phyloP scores from a whole-genome alignment of 2,329 filamentous ascomycete genomes.

The Arachnomyces sp. region DNA sequence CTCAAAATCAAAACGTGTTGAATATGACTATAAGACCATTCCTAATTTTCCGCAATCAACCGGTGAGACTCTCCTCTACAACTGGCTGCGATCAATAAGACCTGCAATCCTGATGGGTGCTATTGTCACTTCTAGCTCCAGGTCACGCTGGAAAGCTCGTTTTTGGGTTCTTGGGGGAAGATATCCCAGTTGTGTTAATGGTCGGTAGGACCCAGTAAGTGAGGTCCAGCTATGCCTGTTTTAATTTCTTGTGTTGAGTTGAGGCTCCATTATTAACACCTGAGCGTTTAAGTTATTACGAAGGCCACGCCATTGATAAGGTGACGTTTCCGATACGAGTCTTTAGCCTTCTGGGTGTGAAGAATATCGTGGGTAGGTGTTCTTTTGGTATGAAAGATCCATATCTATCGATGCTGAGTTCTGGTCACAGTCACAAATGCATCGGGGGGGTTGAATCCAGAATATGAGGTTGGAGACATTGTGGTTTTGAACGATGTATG shows the following conservation, averaged over 20 bases:
- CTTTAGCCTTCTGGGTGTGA: conserved; percentile 54
- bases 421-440: conserved; percentile 56
- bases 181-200: conserved; percentile 54
- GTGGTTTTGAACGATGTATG: conserved; percentile 57
- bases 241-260: conserved; percentile 4
- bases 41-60: conserved; percentile 56
- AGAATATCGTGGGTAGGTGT: conserved; percentile 51
- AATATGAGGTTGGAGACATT: conserved; percentile 58
- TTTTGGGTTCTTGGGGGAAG: conserved; percentile 52
- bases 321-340: conserved; percentile 59
- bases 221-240: neutral
- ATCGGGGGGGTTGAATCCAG: conserved; percentile 57
- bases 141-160: conserved; percentile 61
- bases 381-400: conserved; percentile 1
- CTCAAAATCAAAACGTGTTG: conserved; percentile 32
- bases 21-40: conserved; percentile 52
- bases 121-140: conserved; percentile 32
- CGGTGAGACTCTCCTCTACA: conserved; percentile 33
- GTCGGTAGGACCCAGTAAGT: conserved; percentile 59
- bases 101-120: neutral
- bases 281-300: conserved; percentile 51
- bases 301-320: conserved; percentile 56
- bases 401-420: conserved; percentile 6
- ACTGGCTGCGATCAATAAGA: neutral
- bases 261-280: neutral